Base-by-base conservation (phyloP, 164 flowering plant species). In the Vitis cinerea region DNA sequence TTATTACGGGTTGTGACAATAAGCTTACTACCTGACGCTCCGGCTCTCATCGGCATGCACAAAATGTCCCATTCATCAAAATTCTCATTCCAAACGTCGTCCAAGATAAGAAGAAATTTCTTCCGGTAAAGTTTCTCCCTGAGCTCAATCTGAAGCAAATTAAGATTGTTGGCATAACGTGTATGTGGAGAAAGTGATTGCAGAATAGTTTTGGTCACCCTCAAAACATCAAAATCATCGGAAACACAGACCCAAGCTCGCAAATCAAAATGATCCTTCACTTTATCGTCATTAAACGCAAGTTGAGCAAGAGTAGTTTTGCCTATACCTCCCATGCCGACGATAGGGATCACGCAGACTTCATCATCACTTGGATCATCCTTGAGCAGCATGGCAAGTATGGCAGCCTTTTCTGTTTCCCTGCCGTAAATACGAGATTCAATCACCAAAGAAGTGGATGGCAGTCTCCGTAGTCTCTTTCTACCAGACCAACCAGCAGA, bases 41-140 rank as follows among this genome's bases (percentile, higher is more conserved):
- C 70, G 0, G 27, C 48, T 15, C 6, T 7, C 0, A 72, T 44
- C 10, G 70, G 70, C 2, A 10, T 9, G 1, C 17, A 19, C 31
- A 72, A 19, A 0, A 8, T 2, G 0, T 27, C 15, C 75, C 75
- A 72, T 2, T 59, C 19, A 19, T 61, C 49, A 44, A 61, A 53
- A 12, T 61, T 27, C 16, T 61, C 62, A 29, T 48, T 57, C 79
- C 82, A 79, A 4, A 75, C 58, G 66, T 75, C 82, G 71, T 79
- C 82, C 3, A 75, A 16, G 14, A 79, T 77, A 17, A 75, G 9
- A 2, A 79, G 17, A 37, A 72, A 70, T 16, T 17, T 63, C 47
- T 64, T 63, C 1, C 37, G 48, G 0, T 1, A 9, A 4, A 75
- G 27, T 8, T 8, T 11, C 15, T 68, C 56, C 29, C 29, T 49